A percentile compares a stretch with the other conserved stretches of the same genome.
These are phyloP conservation scores for Sporisorium graminicola DNA, from an alignment of 1,284 basidiomycete species.

Conservation along the genomic window DNA sequence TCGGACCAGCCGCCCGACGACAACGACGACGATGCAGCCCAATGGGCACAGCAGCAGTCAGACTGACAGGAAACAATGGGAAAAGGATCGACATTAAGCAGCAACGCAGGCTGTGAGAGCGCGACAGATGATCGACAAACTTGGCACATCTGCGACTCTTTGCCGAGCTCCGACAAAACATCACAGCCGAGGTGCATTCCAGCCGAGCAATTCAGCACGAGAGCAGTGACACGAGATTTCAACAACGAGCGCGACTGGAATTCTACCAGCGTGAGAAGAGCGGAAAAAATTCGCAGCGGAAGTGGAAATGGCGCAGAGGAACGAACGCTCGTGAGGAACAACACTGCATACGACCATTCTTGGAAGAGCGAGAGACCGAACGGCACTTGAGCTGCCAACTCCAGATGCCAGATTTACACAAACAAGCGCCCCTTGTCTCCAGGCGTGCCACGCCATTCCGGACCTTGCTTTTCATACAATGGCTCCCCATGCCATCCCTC, in stretches of 20 bases:
- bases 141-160: conserved; percentile 24
- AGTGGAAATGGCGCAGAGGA: conserved; percentile 20
- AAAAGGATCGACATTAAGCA: background rate
- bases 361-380: background rate
- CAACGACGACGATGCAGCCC: background rate
- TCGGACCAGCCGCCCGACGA: conserved; percentile 9
- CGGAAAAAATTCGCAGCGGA: conserved; percentile 3
- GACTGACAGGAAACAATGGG: no score
- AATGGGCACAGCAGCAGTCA: conserved; percentile 8
- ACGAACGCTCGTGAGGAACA: conserved; percentile 12
- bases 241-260: background rate
- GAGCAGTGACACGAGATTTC: conserved; percentile 6
- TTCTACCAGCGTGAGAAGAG: background rate
- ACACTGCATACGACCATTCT: background rate
- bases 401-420: background rate
- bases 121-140: conserved; percentile 42
- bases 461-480: background rate
- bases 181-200: conserved; percentile 35
- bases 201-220: conserved; percentile 20
- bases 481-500: conserved; percentile 4
- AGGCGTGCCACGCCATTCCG: background rate
- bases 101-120: background rate
- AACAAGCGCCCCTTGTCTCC: background rate
- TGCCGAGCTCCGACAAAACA: conserved; percentile 12
- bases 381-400: background rate